A percentile compares a stretch with the other conserved stretches of the same genome.
These are phyloP conservation scores for Trichophyton equinum DNA, from an alignment of 2,329 filamentous ascomycete species.

Conservation along the genomic window DNA sequence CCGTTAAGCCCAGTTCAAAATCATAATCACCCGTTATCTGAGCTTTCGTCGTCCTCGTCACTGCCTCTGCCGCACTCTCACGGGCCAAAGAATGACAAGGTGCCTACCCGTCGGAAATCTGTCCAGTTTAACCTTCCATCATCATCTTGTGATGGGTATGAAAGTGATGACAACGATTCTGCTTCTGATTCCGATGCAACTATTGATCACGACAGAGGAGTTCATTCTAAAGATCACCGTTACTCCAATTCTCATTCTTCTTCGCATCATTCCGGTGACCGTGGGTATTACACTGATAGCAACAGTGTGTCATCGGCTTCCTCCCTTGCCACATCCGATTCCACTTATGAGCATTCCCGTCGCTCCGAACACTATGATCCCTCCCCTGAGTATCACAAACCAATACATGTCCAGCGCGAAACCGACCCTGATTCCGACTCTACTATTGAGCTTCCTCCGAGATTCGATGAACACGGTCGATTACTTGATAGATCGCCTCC, in stretches of 20 bases:
- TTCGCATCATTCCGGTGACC: not conserved
- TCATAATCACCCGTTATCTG: not conserved
- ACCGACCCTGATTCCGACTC: conserved; percentile 18
- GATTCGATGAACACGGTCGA: conserved; percentile 24
- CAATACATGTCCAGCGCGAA: not conserved
- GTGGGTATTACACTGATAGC: not conserved
- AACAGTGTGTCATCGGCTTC: not conserved
- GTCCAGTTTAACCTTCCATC: conserved; percentile 14
- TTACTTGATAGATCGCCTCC: not conserved
- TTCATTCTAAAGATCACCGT: not conserved
- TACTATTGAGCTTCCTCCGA: conserved; percentile 24
- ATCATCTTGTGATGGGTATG: conserved; percentile 22
- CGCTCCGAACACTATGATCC: not conserved
- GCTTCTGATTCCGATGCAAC: conserved; percentile 20
- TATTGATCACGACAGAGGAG: conserved; percentile 11
- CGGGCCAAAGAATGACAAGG: conserved; percentile 16
- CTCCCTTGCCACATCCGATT: not conserved
- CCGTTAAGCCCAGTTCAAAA: not conserved
- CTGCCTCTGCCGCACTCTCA: conserved; percentile 7
- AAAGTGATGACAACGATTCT: conserved; percentile 33
- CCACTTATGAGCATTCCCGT: not conserved
- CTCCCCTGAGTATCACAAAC: not conserved
- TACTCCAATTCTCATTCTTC: not conserved
- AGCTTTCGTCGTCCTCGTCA: not conserved
- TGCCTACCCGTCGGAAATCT: conserved; percentile 5